A percentile compares a stretch with the other conserved stretches of the same genome.
phyloP scores from a whole-genome alignment of 768 basidiomycete genomes.

The Coprinellus aureogranulatus region DNA sequence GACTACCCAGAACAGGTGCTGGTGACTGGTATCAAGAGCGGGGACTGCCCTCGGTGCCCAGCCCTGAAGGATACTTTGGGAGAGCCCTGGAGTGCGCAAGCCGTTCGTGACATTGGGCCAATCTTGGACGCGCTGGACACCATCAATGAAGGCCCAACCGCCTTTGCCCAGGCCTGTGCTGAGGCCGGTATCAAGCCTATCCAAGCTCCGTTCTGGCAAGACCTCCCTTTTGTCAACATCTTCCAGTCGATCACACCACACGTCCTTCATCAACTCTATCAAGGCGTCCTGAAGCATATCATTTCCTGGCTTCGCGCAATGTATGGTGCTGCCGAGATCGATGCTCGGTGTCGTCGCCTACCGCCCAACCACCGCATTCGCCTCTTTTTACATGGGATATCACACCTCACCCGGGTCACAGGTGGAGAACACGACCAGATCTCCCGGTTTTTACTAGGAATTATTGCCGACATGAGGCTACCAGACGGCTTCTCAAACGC shows the following conservation, averaged over 20 bases:
- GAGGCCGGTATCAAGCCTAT: slow-evolving; percentile 24
- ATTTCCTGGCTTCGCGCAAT: slow-evolving; percentile 30
- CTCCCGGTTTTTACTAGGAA: slow-evolving; percentile 25
- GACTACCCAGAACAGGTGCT: slow-evolving; percentile 49
- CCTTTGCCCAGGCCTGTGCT: slow-evolving; percentile 18
- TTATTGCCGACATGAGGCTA: slow-evolving; percentile 23
- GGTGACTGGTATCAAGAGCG: slow-evolving; percentile 23
- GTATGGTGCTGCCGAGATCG: slow-evolving; percentile 30
- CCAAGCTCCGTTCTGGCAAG: slow-evolving; percentile 37
- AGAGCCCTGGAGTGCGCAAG: not conserved
- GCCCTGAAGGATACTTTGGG: slow-evolving; percentile 17
- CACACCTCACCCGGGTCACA: slow-evolving; percentile 25
- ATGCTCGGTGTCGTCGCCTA: slow-evolving; percentile 28
- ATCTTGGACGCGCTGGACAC: slow-evolving; percentile 26
- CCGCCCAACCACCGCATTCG: slow-evolving; percentile 34
- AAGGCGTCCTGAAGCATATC: slow-evolving; percentile 46
- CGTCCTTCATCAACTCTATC: slow-evolving; percentile 47
- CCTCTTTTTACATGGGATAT: slow-evolving; percentile 35
- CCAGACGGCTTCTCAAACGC: slow-evolving; percentile 11
- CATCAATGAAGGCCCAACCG: slow-evolving; percentile 10
- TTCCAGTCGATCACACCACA: slow-evolving; percentile 42
- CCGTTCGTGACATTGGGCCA: slow-evolving; percentile 10
- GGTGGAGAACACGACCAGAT: slow-evolving; percentile 36
- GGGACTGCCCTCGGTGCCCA: slow-evolving; percentile 28
- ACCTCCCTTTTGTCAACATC: slow-evolving; percentile 40